Evolutionary conservation across 371 early-diverging fungal species (phyloP).

Genomic region (Syncephalastrum racemosum): DNA sequence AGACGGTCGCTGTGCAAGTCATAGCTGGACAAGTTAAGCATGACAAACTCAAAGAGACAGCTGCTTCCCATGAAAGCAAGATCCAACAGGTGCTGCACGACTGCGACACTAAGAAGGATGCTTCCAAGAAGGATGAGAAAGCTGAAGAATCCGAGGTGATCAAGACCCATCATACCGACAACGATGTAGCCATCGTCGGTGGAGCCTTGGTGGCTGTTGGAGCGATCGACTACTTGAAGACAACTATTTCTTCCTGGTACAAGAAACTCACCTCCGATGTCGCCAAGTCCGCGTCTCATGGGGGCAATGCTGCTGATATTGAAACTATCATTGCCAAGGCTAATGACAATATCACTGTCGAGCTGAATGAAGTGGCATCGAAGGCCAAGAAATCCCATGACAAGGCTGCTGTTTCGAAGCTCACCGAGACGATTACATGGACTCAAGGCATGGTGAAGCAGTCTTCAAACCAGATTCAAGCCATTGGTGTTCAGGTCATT

Average conservation of each 20-base stretch:
- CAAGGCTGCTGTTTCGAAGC: not conserved
- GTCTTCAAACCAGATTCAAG: conserved; percentile 10
- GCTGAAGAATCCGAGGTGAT: no score
- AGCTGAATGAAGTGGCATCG: conserved; percentile 1
- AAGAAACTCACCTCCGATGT: conserved; percentile 16
- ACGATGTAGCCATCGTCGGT: not conserved
- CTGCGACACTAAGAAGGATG: no score
- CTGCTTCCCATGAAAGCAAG: no score
- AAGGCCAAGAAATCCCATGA: not conserved
- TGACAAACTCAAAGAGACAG: no score
- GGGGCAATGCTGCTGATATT: conserved; percentile 22
- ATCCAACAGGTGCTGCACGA: no score
- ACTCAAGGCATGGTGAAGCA: conserved; percentile 11
- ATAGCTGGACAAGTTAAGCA: no score
- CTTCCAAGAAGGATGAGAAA: no score
- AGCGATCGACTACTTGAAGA: conserved; percentile 20
- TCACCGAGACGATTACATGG: conserved; percentile 8
- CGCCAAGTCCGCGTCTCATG: conserved; percentile 1
- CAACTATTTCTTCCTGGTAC: conserved; percentile 31
- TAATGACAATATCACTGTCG: conserved; percentile 5
- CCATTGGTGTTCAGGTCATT: conserved; percentile 12
- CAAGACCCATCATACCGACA: no score
- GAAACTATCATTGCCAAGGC: conserved; percentile 31
- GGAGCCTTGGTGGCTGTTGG: conserved; percentile 8
- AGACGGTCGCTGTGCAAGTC: no score